phyloP scores from a whole-genome alignment of 2,329 filamentous ascomycete species.

The Didymosphaeria variabile region DNA sequence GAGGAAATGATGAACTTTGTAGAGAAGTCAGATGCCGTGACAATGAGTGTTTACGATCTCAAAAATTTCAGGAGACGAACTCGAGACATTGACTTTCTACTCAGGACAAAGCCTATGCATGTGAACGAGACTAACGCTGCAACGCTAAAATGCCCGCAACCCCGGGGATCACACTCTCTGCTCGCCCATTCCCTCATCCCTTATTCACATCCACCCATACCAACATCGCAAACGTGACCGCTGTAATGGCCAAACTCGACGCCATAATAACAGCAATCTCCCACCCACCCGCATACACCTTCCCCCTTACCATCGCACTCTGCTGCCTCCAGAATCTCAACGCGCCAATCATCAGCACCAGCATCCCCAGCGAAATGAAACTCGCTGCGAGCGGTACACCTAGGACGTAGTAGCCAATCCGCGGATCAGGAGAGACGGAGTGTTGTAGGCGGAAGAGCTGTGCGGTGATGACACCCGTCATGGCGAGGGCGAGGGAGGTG shows the following conservation, averaged over 20 bases:
- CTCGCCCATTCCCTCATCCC: slow-evolving; percentile 12
- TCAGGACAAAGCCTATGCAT: not conserved
- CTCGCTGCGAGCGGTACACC: slow-evolving; percentile 67
- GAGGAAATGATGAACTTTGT: too few species aligned
- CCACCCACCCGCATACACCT: slow-evolving; percentile 66
- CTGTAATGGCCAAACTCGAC: slow-evolving; percentile 48
- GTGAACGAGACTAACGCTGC: not conserved
- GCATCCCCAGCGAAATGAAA: slow-evolving; percentile 59
- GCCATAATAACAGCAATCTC: slow-evolving; percentile 62
- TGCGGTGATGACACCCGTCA: slow-evolving; percentile 70
- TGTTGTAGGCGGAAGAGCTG: slow-evolving; percentile 73
- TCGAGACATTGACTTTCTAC: too few species aligned
- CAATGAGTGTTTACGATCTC: too few species aligned
- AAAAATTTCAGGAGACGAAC: too few species aligned
- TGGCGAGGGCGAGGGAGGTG: slow-evolving; percentile 73
- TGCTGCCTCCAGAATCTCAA: slow-evolving; percentile 70
- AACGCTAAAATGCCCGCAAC: not conserved
- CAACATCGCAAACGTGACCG: slow-evolving; percentile 13
- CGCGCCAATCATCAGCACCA: slow-evolving; percentile 63
- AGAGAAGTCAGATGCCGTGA: too few species aligned
- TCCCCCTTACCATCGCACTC: slow-evolving; percentile 65
- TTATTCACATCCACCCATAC: slow-evolving; percentile 28
- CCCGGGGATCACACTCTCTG: not conserved
- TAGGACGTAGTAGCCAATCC: slow-evolving; percentile 68
- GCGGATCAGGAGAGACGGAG: slow-evolving; percentile 50